Conservation (phyloP, 768 basidiomycete genomes). For the Naganishia friedmannii region DNA sequence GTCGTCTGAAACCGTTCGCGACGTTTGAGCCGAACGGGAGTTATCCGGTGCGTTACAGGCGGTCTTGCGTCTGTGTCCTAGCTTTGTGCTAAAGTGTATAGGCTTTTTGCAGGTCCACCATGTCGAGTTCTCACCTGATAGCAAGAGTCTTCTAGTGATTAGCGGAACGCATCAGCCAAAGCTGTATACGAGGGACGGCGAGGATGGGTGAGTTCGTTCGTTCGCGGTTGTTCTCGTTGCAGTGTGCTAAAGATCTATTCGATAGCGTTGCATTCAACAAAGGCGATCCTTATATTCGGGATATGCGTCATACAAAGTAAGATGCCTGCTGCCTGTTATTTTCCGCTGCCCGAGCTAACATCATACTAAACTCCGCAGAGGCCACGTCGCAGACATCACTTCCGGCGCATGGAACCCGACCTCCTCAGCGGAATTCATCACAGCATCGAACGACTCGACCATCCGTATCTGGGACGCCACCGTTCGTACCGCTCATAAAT, state of each 20-base stretch:
- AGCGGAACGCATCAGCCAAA: constrained; percentile 83
- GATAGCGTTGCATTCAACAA: constrained; percentile 61
- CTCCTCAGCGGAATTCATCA: constrained; percentile 78
- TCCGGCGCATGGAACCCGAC: constrained; percentile 92
- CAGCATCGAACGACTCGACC: constrained; percentile 91
- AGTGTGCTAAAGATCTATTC: not conserved
- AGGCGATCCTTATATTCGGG: constrained; percentile 95
- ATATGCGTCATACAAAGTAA: constrained; percentile 97
- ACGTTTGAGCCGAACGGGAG: constrained; percentile 91
- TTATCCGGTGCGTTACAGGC: constrained; percentile 66
- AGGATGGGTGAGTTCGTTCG: constrained; percentile 58
- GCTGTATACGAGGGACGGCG: constrained; percentile 86
- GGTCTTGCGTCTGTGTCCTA: constrained; percentile 27
- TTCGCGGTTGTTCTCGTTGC: not conserved
- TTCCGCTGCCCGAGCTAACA: no score
- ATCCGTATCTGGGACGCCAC: constrained; percentile 96
- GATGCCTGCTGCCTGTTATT: constrained; percentile 51
- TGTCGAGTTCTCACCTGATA: constrained; percentile 80
- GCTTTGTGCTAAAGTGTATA: not conserved
- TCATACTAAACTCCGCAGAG: constrained; percentile 65
- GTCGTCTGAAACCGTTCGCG: constrained; percentile 84
- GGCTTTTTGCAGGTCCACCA: constrained; percentile 75
- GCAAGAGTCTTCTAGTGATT: constrained; percentile 79
- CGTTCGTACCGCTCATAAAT: constrained; percentile 88
- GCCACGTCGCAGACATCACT: constrained; percentile 88